phyloP scores from a whole-genome alignment of 192 early-diverging fungal species.

The Piromyces sp. region DNA sequence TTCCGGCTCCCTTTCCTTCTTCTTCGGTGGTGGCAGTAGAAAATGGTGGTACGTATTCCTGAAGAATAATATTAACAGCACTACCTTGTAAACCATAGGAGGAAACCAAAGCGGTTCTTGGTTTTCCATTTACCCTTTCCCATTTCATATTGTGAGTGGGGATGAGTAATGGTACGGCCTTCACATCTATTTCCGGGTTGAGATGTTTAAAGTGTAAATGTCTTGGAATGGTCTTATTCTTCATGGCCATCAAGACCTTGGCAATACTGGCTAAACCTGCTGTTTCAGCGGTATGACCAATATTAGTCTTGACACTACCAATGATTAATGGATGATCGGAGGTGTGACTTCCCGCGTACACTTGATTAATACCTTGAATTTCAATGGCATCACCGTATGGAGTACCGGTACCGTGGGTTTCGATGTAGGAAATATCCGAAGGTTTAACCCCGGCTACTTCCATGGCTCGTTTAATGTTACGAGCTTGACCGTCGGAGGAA shows the following conservation, averaged over 20 bases:
- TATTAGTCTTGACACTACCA: constrained; percentile 3
- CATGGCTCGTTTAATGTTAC: not conserved
- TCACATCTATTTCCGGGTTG: constrained; percentile 11
- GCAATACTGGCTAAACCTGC: constrained; percentile 5
- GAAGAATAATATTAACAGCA: constrained; percentile 10
- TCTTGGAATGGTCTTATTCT: constrained; percentile 5
- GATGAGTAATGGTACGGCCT: constrained; percentile 3
- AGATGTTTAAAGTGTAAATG: constrained; percentile 8
- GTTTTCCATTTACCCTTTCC: not conserved
- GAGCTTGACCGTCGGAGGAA: not conserved
- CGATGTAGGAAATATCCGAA: not conserved
- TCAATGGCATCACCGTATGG: constrained; percentile 3
- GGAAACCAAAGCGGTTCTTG: constrained; percentile 5
- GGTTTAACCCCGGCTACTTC: constrained; percentile 1
- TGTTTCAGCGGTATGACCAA: constrained; percentile 4
- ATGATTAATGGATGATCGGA: not conserved
- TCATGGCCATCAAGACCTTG: constrained; percentile 13
- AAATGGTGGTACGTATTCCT: not conserved
- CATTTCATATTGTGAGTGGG: constrained; percentile 8
- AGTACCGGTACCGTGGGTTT: constrained; percentile 4
- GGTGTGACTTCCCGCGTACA: not conserved
- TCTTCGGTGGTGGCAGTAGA: too few relatives aligned
- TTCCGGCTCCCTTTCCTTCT: too few relatives aligned
- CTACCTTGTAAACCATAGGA: constrained; percentile 13
- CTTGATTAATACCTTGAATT: not conserved